Evolutionary conservation across 2,329 filamentous ascomycete species (phyloP), one percentile per base, ranked within the genome.

Genomic region (Talaromyces verruculosus): DNA sequence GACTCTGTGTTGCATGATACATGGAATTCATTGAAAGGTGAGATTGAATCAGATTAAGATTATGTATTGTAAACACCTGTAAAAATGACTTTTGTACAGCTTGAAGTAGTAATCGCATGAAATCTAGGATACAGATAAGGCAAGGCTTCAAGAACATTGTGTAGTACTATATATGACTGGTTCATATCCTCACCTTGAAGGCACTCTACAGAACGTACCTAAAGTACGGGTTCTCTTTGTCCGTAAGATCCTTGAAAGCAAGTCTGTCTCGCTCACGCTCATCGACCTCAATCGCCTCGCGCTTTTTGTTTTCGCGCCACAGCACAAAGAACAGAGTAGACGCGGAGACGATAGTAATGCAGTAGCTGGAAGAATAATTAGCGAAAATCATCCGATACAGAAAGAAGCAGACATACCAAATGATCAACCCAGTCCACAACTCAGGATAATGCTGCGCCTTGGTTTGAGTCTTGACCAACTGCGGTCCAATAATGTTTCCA

Each of bases 401-500:
- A 37, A 45, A 53, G 8, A 33, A 19, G 37, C 10, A 19, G 7
- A 73, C 78, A 68, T 67, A 84, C 79, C 83, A 86, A 11, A 86
- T 84, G 7, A 92, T 91, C 67, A 93, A 73, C 0, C 89, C 89
- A 0, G 85, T 79, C 90, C 89, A 92, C 8, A 92, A 73, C 70
- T 87, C 85, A 0, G 90, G 90, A 72, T 92, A 92, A 75, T 92
- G 90, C 58, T 84, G 73, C 0, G 73, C 77, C 69, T 89, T 89
- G 0, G 87, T 88, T 75, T 89, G 80, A n/a, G 84, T 88, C 70
- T 85, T 86, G 47, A 92, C 85, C 45, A 92, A 80, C 76, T 91
- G 89, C 3, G 90, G 90, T 0, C 90, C 90, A 28, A 92, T 87
- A 61, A 93, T 92, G 70, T 92, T 92, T 1, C 90, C 86, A 6